A percentile compares a stretch with the other conserved stretches of the same genome.
Evolutionary conservation across 2,329 filamentous ascomycete species (phyloP).

Genomic region (Colletotrichum lupini): DNA sequence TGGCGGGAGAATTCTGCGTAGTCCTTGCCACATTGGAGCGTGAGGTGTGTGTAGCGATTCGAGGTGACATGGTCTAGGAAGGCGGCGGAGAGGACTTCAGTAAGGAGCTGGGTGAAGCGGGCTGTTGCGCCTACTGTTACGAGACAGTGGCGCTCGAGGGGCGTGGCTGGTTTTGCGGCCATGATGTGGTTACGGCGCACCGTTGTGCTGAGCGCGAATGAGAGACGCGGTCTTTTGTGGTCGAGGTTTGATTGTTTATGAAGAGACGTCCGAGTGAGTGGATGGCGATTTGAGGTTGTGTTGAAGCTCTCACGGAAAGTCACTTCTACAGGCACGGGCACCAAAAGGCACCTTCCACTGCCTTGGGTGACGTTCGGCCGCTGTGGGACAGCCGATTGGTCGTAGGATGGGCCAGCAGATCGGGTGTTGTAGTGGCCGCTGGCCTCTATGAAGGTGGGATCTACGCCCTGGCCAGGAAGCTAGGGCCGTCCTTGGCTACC

Average conservation of each 20-base stretch:
- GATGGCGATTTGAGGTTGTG: not conserved
- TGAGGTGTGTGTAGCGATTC: conserved; percentile 75
- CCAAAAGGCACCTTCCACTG: too few relatives aligned
- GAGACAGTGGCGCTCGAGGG: conserved; percentile 68
- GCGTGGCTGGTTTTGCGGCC: not conserved
- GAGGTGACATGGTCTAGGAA: conserved; percentile 72
- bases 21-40: conserved; percentile 84
- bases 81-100: conserved; percentile 67
- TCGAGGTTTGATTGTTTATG: not conserved
- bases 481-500: not conserved
- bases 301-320: not conserved
- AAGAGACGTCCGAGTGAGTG: not conserved
- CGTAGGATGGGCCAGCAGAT: not conserved
- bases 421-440: not conserved
- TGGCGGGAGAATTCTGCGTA: conserved; percentile 62
- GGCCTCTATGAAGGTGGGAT: not conserved
- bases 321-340: not conserved
- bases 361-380: conserved; percentile 4
- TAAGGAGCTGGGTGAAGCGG: conserved; percentile 78
- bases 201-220: too few relatives aligned
- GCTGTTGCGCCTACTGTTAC: conserved; percentile 95
- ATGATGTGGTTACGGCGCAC: not conserved
- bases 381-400: conserved; percentile 6
- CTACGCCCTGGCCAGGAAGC: not conserved
- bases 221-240: too few relatives aligned